A percentile compares a stretch with the other conserved stretches of the same genome.
phyloP scores from a whole-genome alignment of 106 monocot genomes.

The Platanthera zijinensis region DNA sequence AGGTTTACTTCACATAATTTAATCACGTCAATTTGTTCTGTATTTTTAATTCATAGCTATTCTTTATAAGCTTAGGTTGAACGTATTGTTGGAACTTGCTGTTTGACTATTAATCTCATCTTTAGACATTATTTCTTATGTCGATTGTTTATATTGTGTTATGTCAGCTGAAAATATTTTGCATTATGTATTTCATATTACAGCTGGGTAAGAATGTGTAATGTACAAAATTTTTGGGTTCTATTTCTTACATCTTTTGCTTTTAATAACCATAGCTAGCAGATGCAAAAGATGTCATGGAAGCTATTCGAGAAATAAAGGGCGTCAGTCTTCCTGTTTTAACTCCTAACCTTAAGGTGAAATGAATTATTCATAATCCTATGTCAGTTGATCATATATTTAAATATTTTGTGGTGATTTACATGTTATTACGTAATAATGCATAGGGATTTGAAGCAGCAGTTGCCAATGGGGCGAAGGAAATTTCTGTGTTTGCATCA shows the following conservation, averaged over 20 bases:
- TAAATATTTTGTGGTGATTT: conserved; percentile 3
- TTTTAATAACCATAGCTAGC: conserved; percentile 39
- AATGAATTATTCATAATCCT: conserved; percentile 4
- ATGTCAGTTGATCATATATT: background rate
- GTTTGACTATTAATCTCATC: background rate
- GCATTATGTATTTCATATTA: background rate
- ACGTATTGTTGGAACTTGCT: background rate
- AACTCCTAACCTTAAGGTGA: conserved; percentile 86
- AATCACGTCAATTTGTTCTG: background rate
- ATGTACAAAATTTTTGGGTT: background rate
- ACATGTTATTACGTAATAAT: background rate
- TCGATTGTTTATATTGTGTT: background rate
- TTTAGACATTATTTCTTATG: background rate
- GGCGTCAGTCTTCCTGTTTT: conserved; percentile 74
- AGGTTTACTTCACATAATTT: background rate
- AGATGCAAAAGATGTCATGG: conserved; percentile 89
- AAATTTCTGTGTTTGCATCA: conserved; percentile 89
- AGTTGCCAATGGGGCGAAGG: conserved; percentile 84
- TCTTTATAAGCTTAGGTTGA: background rate
- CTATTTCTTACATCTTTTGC: background rate
- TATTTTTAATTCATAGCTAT: background rate
- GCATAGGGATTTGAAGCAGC: conserved; percentile 89
- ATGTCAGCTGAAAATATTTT: background rate
- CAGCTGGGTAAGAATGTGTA: background rate
- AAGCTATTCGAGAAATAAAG: conserved; percentile 43